Conservation (phyloP, 352 stramenopile species). For the Albugo candida region DNA sequence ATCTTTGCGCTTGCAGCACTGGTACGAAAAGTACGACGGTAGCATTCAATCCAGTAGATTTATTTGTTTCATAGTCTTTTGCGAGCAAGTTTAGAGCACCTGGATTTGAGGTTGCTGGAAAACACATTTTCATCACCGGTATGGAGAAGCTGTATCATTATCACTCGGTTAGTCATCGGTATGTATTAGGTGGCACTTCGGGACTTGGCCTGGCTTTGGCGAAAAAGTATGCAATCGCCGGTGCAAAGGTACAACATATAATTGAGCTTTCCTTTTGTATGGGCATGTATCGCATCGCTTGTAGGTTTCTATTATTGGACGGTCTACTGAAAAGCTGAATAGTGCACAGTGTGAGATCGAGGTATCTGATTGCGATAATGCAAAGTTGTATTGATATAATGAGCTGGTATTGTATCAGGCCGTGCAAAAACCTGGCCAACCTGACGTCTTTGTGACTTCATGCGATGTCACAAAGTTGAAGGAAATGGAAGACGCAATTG, state of each 20-base stretch:
- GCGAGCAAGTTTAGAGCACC: constrained; percentile 24
- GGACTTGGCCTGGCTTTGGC: constrained; percentile 34
- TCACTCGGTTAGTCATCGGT: not conserved
- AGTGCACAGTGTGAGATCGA: not conserved
- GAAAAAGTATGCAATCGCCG: constrained; percentile 28
- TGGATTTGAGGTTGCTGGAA: constrained; percentile 22
- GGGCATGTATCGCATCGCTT: not conserved
- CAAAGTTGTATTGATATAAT: no score
- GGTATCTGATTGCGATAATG: not conserved
- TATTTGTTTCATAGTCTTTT: constrained; percentile 10
- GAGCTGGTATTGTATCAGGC: constrained; percentile 26
- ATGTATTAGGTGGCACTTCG: constrained; percentile 24
- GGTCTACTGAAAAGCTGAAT: not conserved
- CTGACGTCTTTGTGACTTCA: constrained; percentile 39
- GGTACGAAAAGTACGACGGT: not conserved
- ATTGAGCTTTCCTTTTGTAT: not conserved
- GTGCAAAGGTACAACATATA: constrained; percentile 19
- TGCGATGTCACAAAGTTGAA: constrained; percentile 48
- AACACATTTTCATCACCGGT: constrained; percentile 46
- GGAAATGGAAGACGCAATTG: constrained; percentile 37
- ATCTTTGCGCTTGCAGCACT: no score
- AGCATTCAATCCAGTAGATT: not conserved
- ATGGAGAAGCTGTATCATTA: not conserved
- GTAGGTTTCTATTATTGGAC: not conserved
- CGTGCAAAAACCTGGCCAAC: constrained; percentile 33